Evolutionary conservation across 306 rosid species (phyloP), one percentile per base, ranked within the genome.

Genomic region (Crotalaria pallida): DNA sequence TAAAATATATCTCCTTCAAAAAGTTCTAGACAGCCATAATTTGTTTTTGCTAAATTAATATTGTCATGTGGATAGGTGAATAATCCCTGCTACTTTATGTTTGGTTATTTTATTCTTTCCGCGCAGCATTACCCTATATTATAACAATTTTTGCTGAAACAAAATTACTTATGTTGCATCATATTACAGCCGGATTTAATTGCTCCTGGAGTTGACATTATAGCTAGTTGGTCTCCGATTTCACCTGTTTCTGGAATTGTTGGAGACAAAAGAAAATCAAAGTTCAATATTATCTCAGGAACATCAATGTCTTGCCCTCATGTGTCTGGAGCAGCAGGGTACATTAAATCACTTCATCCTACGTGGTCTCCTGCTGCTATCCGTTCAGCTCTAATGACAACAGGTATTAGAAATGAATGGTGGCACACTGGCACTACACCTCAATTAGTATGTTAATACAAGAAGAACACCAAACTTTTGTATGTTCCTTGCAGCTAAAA

Each of bases 221-320:
- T 80, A 0, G 85, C 88, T 2, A 58, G 76, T n/a, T 81, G 84
- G 82, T 45, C 85, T 49, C 77, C 77, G 6, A 6, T n/a, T 2
- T 2, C 65, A 9, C 9, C 62, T 0, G 19, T 48, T 26, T 23
- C 75, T 0, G 10, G 1, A 0, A 5, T 3, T 23, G 1, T 0
- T 0, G 43, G 29, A 17, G 84, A 84, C 12, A 50, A 40, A 0
- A 51, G 67, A 66, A 21, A 1, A 10, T 1, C 52, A 0, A 0
- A 26, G 11, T 81, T 27, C 51, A 84, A 84, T 9, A 77, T 84
- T 11, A 58, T 80, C 4, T 80, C 77, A 0, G 83, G 81, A 18
- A 80, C 83, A 41, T 84, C 83, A 10, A 74, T 77, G 75, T 1
- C 82, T 12, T 76, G 79, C 17, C 81, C 72, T 0, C 75, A 76